Conservation (phyloP, 1,284 basidiomycete genomes). For the Leccinum pseudoinsigne region DNA sequence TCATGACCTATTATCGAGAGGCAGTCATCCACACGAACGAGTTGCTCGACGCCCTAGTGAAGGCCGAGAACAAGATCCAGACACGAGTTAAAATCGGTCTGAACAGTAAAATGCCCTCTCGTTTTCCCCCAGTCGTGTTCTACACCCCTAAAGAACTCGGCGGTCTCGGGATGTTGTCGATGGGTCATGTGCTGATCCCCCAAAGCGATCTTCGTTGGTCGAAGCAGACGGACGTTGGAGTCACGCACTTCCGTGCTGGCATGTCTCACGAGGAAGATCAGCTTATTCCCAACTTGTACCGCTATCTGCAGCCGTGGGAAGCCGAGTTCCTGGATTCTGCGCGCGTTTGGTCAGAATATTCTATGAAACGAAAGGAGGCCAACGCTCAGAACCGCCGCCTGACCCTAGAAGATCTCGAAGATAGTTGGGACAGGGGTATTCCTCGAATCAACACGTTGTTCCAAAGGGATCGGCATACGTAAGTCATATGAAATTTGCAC, state of each 20-base stretch:
- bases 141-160: slow-evolving; percentile 96
- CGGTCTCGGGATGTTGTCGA: slow-evolving; percentile 98
- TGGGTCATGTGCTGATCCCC: slow-evolving; percentile 98
- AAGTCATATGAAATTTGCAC: slow-evolving; percentile 39
- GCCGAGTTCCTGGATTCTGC: slow-evolving; percentile 98
- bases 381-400: slow-evolving; percentile 96
- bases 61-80: slow-evolving; percentile 98
- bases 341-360: slow-evolving; percentile 99
- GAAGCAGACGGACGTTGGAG: slow-evolving; percentile 96
- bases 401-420: slow-evolving; percentile 96
- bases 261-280: slow-evolving; percentile 96
- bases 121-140: slow-evolving; percentile 98
- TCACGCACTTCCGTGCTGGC: slow-evolving; percentile 96
- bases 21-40: slow-evolving; percentile 99
- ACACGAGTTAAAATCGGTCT: slow-evolving; percentile 99
- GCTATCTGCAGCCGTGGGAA: slow-evolving; percentile 98
- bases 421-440: slow-evolving; percentile 98
- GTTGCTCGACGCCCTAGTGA: slow-evolving; percentile 90
- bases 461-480: slow-evolving; percentile 98
- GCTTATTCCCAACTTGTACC: slow-evolving; percentile 96
- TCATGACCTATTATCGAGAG: slow-evolving; percentile 99
- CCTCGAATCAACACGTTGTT: slow-evolving; percentile 97
- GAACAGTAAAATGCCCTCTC: slow-evolving; percentile 99
- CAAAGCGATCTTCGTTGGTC: slow-evolving; percentile 97
- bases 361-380: slow-evolving; percentile 99